phyloP scores from a whole-genome alignment of 1,284 basidiomycete species.

The Neotropicomus parvogracilis region DNA sequence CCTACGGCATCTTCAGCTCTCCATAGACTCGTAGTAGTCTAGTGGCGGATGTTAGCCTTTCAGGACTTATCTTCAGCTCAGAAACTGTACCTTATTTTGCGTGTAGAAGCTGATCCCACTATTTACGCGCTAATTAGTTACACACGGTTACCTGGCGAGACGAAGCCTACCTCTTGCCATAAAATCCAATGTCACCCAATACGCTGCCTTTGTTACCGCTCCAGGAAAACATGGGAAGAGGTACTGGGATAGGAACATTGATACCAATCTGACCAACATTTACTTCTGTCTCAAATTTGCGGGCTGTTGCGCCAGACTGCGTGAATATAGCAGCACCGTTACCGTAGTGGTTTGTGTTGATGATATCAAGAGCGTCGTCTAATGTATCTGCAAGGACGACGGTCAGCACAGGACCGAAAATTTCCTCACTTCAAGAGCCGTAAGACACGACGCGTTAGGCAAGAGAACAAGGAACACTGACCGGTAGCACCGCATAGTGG shows the following conservation, averaged over 20 bases:
- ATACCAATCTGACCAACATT: constrained; percentile 91
- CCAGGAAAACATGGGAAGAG: constrained; percentile 91
- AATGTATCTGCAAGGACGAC: constrained; percentile 81
- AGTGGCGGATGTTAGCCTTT: constrained; percentile 5
- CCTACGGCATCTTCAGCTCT: constrained; percentile 76
- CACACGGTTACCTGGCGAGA: neutral
- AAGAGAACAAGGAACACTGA: constrained; percentile 36
- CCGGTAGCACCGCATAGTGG: constrained; percentile 87
- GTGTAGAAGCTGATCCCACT: constrained; percentile 90
- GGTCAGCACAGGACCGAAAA: constrained; percentile 90
- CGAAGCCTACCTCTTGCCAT: constrained; percentile 67
- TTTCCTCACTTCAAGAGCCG: constrained; percentile 68
- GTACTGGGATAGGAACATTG: constrained; percentile 91
- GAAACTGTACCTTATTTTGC: constrained; percentile 66
- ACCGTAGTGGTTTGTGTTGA: constrained; percentile 88
- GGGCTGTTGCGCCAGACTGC: constrained; percentile 92
- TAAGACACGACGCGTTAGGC: constrained; percentile 1
- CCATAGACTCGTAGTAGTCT: constrained; percentile 85
- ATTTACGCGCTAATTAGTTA: constrained; percentile 9
- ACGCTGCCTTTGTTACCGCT: constrained; percentile 88
- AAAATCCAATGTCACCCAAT: constrained; percentile 87
- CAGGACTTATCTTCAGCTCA: neutral
- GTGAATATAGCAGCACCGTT: constrained; percentile 98
- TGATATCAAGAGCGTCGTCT: constrained; percentile 87
- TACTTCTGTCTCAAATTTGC: constrained; percentile 87